phyloP scores from a whole-genome alignment of 1,284 basidiomycete genomes.

The Pseudozyma sp. region DNA sequence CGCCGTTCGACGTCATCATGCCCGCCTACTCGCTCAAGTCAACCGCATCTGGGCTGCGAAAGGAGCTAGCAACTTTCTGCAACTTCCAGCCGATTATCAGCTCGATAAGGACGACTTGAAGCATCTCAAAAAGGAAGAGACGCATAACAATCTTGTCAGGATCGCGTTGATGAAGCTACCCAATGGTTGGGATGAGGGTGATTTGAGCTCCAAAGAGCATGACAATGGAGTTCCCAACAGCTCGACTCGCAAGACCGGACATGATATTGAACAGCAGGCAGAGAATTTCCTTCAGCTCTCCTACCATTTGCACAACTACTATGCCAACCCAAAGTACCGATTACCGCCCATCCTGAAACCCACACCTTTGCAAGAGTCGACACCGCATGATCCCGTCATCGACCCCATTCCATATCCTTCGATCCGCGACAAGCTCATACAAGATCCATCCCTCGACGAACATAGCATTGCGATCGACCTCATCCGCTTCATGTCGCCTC shows the following conservation, averaged over 20 bases:
- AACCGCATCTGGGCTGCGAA: constrained; percentile 42
- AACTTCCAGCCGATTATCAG: constrained; percentile 22
- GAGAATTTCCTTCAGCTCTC: constrained; percentile 29
- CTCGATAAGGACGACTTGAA: constrained; percentile 28
- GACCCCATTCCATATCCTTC: constrained; percentile 43
- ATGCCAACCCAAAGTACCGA: constrained; percentile 40
- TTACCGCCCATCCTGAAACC: constrained; percentile 51
- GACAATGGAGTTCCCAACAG: background rate
- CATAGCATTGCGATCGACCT: constrained; percentile 41
- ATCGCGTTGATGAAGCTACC: constrained; percentile 24
- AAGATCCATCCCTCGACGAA: constrained; percentile 26
- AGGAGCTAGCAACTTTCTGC: constrained; percentile 26
- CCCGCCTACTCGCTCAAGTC: constrained; percentile 24
- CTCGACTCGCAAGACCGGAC: constrained; percentile 1
- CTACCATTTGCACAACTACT: constrained; percentile 47
- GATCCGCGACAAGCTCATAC: constrained; percentile 54
- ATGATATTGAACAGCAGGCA: constrained; percentile 29
- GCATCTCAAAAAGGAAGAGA: constrained; percentile 26
- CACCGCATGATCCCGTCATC: constrained; percentile 50
- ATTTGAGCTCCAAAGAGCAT: constrained; percentile 3
- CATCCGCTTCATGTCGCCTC: constrained; percentile 18
- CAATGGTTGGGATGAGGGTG: constrained; percentile 46
- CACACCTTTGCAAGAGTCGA: constrained; percentile 45
- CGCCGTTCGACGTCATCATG: constrained; percentile 13
- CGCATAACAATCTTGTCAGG: constrained; percentile 29